phyloP scores from a whole-genome alignment of 2,329 filamentous ascomycete genomes.

The Aspergillus fischeri region DNA sequence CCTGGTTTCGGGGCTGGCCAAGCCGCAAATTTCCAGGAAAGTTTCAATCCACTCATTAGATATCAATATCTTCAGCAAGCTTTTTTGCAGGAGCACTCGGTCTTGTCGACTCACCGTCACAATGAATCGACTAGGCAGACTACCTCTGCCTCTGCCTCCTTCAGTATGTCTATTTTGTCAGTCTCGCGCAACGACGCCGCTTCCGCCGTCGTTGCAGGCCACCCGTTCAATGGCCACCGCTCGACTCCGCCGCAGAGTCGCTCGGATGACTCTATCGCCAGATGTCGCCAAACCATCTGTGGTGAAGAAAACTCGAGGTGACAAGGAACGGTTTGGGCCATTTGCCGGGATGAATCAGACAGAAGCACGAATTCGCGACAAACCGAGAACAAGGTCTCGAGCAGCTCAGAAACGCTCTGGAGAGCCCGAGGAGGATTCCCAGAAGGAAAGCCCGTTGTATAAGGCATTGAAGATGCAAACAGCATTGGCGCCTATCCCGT shows the following conservation, averaged over 20 bases:
- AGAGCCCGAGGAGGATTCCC: slow-evolving; percentile 29
- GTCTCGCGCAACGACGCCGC: slow-evolving; percentile 17
- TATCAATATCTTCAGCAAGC: not conserved
- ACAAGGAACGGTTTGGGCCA: slow-evolving; percentile 47
- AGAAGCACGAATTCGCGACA: slow-evolving; percentile 42
- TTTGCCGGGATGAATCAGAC: slow-evolving; percentile 59
- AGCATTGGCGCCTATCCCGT: slow-evolving; percentile 70
- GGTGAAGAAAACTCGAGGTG: slow-evolving; percentile 34
- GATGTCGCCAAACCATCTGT: slow-evolving; percentile 25
- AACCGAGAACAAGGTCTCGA: slow-evolving; percentile 32
- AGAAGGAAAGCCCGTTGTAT: slow-evolving; percentile 51
- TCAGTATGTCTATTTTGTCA: slow-evolving; percentile 34
- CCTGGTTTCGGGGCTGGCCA: not conserved
- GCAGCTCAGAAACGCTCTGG: slow-evolving; percentile 43
- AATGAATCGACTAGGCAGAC: slow-evolving; percentile 22
- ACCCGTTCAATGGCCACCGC: slow-evolving; percentile 30
- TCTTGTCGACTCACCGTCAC: not conserved
- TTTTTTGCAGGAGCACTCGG: not conserved
- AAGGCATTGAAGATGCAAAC: slow-evolving; percentile 95
- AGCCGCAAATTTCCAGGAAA: not conserved
- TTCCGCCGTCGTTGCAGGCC: slow-evolving; percentile 25
- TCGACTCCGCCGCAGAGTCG: slow-evolving; percentile 29
- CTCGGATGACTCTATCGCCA: slow-evolving; percentile 37
- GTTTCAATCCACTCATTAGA: not conserved
- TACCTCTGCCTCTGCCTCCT: slow-evolving; percentile 25